Base-by-base conservation (phyloP, 805 yeast species). In the Barnettozyma pratensis region DNA sequence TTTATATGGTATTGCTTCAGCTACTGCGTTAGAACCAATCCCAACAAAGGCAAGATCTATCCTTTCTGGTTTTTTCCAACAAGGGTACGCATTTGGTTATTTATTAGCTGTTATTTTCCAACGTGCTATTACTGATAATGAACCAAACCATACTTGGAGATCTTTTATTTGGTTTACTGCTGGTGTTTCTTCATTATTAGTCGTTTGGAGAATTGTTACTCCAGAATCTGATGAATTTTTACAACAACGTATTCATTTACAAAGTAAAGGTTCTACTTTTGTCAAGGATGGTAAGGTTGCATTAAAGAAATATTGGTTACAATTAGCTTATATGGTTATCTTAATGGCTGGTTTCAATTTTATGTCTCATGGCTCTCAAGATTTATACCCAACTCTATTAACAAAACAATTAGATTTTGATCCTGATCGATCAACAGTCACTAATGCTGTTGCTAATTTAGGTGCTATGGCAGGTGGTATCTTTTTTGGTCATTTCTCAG, bases 31-130 rank as follows among this genome's bases (percentile, higher is more conserved):
- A 41, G 77, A 73, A 45, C 73, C 69, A 51, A 63, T 68, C 29
- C 88, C 89, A 3, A 62, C 59, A 1, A 71, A 70, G 52, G 58
- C 84, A 34, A 70, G 79, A 65, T 84, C 87, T 41, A 71, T 81
- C 49, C 65, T 83, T 42, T 76, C 83, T 35, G 88, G 87, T 42
- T 64, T 86, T 39, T 78, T 88, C 61, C 96, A 87, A 66, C 85
- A 87, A 63, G 96, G 96, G 52, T 88, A 83, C 56, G 83, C 86
- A 1, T 74, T 83, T 42, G 90, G 90, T 27, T 83, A 81, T 56
- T 66, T 83, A 28, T 60, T 83, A 50, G 87, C 81, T 6, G 86
- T 81, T 44, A 70, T 82, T 27, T 83, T 82, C 68, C 77, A 77
- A 52, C 71, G 88, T 62, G 85, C 84, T 34, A 76, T 83, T 51